A percentile compares a stretch with the other conserved stretches of the same genome.
phyloP scores from a whole-genome alignment of 73 alveolate genomes.

The Tetrahymena malaccensis region DNA sequence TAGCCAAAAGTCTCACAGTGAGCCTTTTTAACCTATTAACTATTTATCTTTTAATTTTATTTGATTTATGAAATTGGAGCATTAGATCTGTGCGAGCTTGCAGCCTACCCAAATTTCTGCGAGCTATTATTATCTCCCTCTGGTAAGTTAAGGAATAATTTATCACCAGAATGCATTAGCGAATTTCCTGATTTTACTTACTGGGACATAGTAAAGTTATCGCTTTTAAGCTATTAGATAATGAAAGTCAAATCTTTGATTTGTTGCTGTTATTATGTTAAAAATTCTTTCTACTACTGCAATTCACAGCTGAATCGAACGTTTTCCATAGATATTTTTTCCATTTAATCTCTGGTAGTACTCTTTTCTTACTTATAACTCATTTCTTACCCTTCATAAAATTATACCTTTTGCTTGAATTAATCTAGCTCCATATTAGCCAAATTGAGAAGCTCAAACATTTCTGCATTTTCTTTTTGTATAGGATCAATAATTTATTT shows the following conservation, averaged over 20 bases:
- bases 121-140: background rate
- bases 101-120: background rate
- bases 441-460: background rate
- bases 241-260: background rate
- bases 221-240: background rate
- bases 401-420: background rate
- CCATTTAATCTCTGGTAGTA: background rate
- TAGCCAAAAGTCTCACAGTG: background rate
- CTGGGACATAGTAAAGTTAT: background rate
- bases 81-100: background rate
- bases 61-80: background rate
- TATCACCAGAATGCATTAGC: background rate
- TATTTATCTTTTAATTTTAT: background rate
- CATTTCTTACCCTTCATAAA: background rate
- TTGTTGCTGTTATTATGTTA: background rate
- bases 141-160: background rate
- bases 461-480: background rate
- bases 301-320: background rate
- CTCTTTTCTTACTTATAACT: background rate
- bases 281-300: background rate
- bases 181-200: background rate
- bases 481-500: background rate
- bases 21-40: background rate
- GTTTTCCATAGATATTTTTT: background rate
- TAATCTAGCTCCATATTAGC: background rate